phyloP scores from a whole-genome alignment of 176 grass and related monocot species.

The Carex cristatella region DNA sequence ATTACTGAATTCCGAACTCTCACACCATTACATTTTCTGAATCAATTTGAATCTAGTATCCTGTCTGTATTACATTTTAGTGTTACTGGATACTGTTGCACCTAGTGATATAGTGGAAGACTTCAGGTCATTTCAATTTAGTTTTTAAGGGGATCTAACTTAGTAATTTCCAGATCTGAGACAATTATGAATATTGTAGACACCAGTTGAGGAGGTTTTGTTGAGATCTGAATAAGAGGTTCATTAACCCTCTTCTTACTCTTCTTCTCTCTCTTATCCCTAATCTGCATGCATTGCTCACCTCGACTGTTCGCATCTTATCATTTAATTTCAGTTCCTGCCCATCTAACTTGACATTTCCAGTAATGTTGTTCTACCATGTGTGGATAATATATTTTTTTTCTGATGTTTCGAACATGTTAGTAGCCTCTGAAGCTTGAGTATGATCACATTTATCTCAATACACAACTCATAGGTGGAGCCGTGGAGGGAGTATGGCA shows the following conservation, averaged over 20 bases:
- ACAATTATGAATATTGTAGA: not conserved
- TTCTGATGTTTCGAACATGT: not conserved
- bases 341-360: not conserved
- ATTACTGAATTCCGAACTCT: not conserved
- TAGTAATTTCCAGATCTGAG: not conserved
- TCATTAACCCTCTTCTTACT: not conserved
- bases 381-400: not conserved
- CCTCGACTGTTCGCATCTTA: not conserved
- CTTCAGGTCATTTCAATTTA: not conserved
- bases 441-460: not conserved
- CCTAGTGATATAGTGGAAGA: not conserved
- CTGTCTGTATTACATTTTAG: not conserved
- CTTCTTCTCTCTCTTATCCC: not conserved
- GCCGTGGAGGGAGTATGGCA: not conserved
- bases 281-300: not conserved
- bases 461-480: not conserved
- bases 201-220: not conserved
- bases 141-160: not conserved
- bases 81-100: not conserved
- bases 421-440: not conserved
- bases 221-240: conserved; percentile 17
- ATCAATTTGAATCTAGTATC: conserved; percentile 3
- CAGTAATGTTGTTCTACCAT: not conserved
- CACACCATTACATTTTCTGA: conserved; percentile 13
- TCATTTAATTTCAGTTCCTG: not conserved